Conservation (phyloP, 169 alveolate species). For the Perkinsus olseni region DNA sequence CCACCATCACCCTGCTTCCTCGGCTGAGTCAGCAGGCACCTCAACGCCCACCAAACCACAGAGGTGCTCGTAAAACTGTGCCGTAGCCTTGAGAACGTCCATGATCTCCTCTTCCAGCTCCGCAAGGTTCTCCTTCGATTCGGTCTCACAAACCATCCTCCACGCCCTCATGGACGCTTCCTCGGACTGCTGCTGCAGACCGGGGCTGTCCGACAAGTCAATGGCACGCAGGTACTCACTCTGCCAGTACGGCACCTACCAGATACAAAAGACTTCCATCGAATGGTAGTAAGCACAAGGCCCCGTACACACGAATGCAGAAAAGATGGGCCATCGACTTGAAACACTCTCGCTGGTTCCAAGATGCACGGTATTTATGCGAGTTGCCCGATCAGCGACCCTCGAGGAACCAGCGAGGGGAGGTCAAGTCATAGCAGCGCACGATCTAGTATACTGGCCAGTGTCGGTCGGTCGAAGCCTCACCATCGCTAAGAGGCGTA, state of each 20-base stretch:
- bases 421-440: too few species aligned
- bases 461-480: not conserved
- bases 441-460: not conserved
- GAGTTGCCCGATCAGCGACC: too few species aligned
- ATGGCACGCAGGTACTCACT: not conserved
- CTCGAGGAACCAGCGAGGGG: too few species aligned
- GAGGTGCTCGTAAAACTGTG: not conserved
- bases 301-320: too few species aligned
- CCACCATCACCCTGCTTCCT: too few species aligned
- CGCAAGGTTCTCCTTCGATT: not conserved
- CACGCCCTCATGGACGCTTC: not conserved
- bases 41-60: not conserved
- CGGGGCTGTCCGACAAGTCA: not conserved
- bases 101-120: not conserved
- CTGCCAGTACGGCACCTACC: not conserved
- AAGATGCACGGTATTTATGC: too few species aligned
- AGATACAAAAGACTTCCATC: not conserved
- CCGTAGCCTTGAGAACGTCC: not conserved
- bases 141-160: not conserved
- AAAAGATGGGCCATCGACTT: too few species aligned
- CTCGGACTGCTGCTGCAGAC: not conserved
- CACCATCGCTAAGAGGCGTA: not conserved
- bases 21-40: not conserved
- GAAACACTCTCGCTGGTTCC: too few species aligned
- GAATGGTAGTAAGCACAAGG: too few species aligned